Base-by-base conservation (phyloP, 495 filamentous ascomycete genomes). In the Thermothielavioides terrestris region DNA sequence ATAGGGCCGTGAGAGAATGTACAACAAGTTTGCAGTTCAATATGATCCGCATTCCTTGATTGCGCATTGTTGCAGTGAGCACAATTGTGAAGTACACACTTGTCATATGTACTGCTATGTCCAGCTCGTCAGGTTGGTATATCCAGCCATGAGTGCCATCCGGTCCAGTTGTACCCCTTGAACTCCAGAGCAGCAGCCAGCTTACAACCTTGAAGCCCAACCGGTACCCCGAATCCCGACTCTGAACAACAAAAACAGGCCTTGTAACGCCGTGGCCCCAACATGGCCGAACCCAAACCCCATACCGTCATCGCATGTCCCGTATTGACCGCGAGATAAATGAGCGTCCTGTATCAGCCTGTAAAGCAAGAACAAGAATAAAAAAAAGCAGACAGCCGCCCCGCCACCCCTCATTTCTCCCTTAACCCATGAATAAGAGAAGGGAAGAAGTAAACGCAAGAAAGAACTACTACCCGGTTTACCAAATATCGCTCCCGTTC, bases 401-500 rank as follows among this genome's bases (percentile, higher is more conserved):
- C n/a, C n/a, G n/a, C n/a, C n/a, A n/a, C n/a, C n/a, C n/a, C n/a
- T n/a, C n/a, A n/a, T n/a, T n/a, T n/a, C n/a, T n/a, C n/a, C n/a
- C n/a, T n/a, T n/a, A n/a, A n/a, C n/a, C n/a, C n/a, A n/a, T n/a
- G n/a, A n/a, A n/a, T n/a, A n/a, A n/a, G n/a, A n/a, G n/a, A n/a
- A n/a, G n/a, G n/a, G n/a, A n/a, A n/a, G n/a, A n/a, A n/a, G n/a
- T n/a, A n/a, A n/a, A n/a, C n/a, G n/a, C 12, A 44, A 18, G 41
- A 21, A 36, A 42, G 27, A 31, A 40, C n/a, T n/a, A n/a, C n/a
- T n/a, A n/a, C n/a, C n/a, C n/a, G n/a, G n/a, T n/a, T 47, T 31
- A 60, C 60, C 60, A 63, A 17, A 63, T 63, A 47, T 63, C 60
- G 23, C 32, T 54, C 22, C 49, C 53, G 43, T 47, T 46, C 42